These are phyloP conservation scores for Thielaviopsis populi DNA, from an alignment of 2,329 filamentous ascomycete species.

Conservation along the genomic window DNA sequence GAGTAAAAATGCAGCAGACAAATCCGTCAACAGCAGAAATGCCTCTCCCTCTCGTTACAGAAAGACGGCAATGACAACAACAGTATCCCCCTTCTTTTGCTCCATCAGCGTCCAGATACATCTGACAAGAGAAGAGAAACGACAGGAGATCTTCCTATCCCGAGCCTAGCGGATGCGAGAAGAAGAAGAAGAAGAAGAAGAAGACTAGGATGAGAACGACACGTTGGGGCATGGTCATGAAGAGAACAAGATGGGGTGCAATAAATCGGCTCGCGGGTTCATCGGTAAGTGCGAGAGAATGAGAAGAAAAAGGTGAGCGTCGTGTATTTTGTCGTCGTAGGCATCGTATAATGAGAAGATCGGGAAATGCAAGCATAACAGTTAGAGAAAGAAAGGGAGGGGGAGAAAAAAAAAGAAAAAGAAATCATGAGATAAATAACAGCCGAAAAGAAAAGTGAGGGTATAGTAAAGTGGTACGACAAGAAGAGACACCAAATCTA, in stretches of 20 bases:
- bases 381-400: not conserved
- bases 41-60: not conserved
- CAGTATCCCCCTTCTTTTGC: no score
- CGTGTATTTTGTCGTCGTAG: not conserved
- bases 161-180: not conserved
- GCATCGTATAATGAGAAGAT: not conserved
- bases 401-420: not conserved
- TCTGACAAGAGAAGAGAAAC: not conserved
- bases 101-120: no score
- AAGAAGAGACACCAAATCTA: constrained; percentile 13
- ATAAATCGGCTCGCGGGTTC: not conserved
- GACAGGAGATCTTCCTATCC: no score
- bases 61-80: no score
- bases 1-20: not conserved
- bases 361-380: not conserved
- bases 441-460: constrained; percentile 9
- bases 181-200: no score
- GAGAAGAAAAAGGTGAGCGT: not conserved
- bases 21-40: not conserved
- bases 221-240: not conserved
- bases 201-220: not conserved
- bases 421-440: not conserved
- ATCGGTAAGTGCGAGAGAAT: no score
- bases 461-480: constrained; percentile 6
- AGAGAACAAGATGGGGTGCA: not conserved